These are phyloP conservation scores for Aspergillus texensis DNA, from an alignment of 2,329 filamentous ascomycete genomes.

Conservation along the genomic window DNA sequence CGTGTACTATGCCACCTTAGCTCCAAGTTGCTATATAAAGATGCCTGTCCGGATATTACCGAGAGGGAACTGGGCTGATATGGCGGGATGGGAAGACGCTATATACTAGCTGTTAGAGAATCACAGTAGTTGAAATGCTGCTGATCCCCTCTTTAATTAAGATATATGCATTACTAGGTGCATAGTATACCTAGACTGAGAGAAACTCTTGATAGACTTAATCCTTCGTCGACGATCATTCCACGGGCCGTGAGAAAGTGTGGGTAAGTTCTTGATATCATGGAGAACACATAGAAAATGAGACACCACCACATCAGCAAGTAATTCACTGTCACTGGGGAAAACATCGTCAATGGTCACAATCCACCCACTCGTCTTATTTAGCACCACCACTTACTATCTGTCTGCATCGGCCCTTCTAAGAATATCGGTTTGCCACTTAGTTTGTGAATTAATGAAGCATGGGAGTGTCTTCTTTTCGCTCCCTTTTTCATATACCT, in stretches of 20 bases:
- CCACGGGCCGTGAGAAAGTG: not conserved
- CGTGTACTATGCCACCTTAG: too few species aligned
- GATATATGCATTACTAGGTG: not conserved
- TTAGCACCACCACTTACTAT: too few species aligned
- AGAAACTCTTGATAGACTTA: not conserved
- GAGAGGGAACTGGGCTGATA: not conserved
- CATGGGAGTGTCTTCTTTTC: too few species aligned
- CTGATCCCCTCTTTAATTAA: too few species aligned
- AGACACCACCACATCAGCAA: not conserved
- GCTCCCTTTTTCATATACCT: too few species aligned
- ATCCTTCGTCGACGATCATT: not conserved
- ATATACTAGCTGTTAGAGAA: not conserved
- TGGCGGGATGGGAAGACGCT: not conserved
- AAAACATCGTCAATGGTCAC: not conserved
- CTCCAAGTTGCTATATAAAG: not conserved
- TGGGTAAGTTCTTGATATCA: not conserved
- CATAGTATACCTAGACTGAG: not conserved
- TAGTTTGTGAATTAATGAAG: too few species aligned
- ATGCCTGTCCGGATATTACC: not conserved
- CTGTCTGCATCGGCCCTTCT: too few species aligned
- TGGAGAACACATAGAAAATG: not conserved
- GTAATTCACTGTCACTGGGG: not conserved
- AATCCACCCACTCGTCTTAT: not conserved
- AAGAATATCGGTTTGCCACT: too few species aligned
- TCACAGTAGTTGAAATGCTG: too few species aligned